phyloP scores from a whole-genome alignment of 192 early-diverging fungal species.

The Mortierella antarctica region DNA sequence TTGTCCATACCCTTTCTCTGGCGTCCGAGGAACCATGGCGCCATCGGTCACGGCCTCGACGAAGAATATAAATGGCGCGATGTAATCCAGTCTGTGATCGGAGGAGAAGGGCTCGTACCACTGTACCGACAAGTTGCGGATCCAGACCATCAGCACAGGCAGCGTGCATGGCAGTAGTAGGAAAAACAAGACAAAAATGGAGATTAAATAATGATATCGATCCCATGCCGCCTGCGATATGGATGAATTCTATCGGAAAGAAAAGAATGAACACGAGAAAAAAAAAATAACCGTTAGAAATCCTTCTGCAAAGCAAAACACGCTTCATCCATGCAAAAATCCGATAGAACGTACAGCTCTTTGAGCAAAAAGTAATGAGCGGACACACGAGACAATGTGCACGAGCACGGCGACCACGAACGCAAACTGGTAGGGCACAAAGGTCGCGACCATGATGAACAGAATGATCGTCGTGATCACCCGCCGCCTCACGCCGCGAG shows the following conservation, averaged over 20 bases:
- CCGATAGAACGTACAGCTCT: slow-evolving; percentile 30
- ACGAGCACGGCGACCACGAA: slow-evolving; percentile 81
- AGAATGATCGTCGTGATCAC: slow-evolving; percentile 65
- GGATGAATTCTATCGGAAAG: background rate
- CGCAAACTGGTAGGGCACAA: slow-evolving; percentile 88
- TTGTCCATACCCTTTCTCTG: slow-evolving; percentile 53
- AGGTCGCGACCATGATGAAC: slow-evolving; percentile 75
- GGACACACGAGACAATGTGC: slow-evolving; percentile 68
- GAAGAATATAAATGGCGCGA: slow-evolving; percentile 70
- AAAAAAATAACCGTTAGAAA: background rate
- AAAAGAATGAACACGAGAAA: background rate
- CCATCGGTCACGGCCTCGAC: slow-evolving; percentile 63
- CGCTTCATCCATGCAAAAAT: background rate
- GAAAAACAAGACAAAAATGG: slow-evolving; percentile 75
- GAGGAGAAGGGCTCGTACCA: slow-evolving; percentile 87
- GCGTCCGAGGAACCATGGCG: slow-evolving; percentile 65
- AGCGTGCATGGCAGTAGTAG: slow-evolving; percentile 77
- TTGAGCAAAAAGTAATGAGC: slow-evolving; percentile 57
- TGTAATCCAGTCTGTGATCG: slow-evolving; percentile 71
- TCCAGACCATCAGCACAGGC: slow-evolving; percentile 85
- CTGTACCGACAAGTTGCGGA: slow-evolving; percentile 79
- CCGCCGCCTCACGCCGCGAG: slow-evolving; percentile 54
- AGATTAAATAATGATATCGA: slow-evolving; percentile 74
- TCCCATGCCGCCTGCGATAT: slow-evolving; percentile 52
- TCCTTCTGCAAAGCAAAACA: background rate